Conservation (phyloP, 2,329 filamentous ascomycete species). For the Diaporthe helianthi region DNA sequence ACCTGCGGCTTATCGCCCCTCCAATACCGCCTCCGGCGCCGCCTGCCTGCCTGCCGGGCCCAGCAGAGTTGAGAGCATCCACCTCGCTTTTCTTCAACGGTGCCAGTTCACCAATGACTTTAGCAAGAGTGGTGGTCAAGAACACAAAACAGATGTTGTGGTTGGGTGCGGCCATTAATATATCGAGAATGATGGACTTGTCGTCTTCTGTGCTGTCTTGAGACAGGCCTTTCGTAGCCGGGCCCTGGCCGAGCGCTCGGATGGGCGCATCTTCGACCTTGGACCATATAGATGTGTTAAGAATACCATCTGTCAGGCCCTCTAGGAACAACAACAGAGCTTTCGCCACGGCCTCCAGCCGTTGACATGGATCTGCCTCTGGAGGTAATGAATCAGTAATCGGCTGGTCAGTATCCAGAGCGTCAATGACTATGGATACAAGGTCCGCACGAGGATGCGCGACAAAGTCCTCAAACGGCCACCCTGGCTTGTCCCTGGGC, state of each 20-base stretch:
- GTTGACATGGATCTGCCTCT: slow-evolving; percentile 68
- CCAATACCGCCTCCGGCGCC: slow-evolving; percentile 33
- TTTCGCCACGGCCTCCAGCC: slow-evolving; percentile 77
- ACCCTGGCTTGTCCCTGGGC: slow-evolving; percentile 60
- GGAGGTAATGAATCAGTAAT: slow-evolving; percentile 68
- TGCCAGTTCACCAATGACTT: slow-evolving; percentile 57
- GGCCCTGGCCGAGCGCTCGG: slow-evolving; percentile 35
- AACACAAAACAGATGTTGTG: slow-evolving; percentile 93
- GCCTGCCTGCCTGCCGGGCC: slow-evolving; percentile 30
- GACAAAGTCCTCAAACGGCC: slow-evolving; percentile 59
- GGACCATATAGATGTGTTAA: slow-evolving; percentile 74
- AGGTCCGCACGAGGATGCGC: slow-evolving; percentile 20
- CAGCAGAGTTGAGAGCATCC: slow-evolving; percentile 42
- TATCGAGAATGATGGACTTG: slow-evolving; percentile 70
- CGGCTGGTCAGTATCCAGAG: slow-evolving; percentile 73
- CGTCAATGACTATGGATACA: slow-evolving; percentile 57
- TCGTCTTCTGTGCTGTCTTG: slow-evolving; percentile 47
- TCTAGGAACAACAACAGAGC: slow-evolving; percentile 76
- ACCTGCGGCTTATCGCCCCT: slow-evolving; percentile 48
- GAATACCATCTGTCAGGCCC: slow-evolving; percentile 79
- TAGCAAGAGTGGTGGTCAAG: slow-evolving; percentile 75
- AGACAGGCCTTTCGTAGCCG: slow-evolving; percentile 45
- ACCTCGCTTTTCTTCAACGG: slow-evolving; percentile 49
- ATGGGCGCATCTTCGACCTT: slow-evolving; percentile 64
- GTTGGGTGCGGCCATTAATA: slow-evolving; percentile 73